These are phyloP conservation scores for Ceratocystis cacaofunesta DNA, from an alignment of 2,329 filamentous ascomycete species.

Conservation along the genomic window DNA sequence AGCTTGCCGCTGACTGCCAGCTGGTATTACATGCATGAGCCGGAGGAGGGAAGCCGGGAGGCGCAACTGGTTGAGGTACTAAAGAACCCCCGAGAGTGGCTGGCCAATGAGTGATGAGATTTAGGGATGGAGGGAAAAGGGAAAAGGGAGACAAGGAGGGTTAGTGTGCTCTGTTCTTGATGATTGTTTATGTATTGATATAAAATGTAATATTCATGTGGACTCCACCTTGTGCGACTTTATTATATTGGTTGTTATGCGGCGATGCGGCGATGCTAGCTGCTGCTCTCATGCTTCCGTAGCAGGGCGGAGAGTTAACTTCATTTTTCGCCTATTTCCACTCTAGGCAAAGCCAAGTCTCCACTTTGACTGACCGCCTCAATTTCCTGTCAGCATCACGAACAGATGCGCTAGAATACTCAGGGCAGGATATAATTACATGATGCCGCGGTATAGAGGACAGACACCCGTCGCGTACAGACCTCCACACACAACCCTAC, in stretches of 20 bases:
- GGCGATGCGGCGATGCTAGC: too few relatives aligned
- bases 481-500: constrained; percentile 14
- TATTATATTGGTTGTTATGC: not conserved
- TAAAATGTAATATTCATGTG: too few relatives aligned
- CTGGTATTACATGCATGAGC: constrained; percentile 93
- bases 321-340: not conserved
- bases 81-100: constrained; percentile 51
- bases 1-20: constrained; percentile 81
- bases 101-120: constrained; percentile 26
- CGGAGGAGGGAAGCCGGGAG: constrained; percentile 60
- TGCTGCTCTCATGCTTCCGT: too few relatives aligned
- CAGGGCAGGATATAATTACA: not conserved
- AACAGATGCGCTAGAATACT: not conserved
- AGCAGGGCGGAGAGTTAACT: not conserved
- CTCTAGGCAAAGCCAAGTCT: not conserved
- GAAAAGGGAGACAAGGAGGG: not conserved
- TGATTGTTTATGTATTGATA: not conserved
- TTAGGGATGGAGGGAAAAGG: not conserved
- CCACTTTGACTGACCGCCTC: not conserved
- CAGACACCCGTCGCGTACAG: not conserved
- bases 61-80: constrained; percentile 63
- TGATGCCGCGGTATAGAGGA: not conserved
- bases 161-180: not conserved
- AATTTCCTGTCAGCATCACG: not conserved
- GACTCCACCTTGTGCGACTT: not conserved